Conservation (phyloP, 495 filamentous ascomycete species). For the Lasiosphaeris hirsuta region DNA sequence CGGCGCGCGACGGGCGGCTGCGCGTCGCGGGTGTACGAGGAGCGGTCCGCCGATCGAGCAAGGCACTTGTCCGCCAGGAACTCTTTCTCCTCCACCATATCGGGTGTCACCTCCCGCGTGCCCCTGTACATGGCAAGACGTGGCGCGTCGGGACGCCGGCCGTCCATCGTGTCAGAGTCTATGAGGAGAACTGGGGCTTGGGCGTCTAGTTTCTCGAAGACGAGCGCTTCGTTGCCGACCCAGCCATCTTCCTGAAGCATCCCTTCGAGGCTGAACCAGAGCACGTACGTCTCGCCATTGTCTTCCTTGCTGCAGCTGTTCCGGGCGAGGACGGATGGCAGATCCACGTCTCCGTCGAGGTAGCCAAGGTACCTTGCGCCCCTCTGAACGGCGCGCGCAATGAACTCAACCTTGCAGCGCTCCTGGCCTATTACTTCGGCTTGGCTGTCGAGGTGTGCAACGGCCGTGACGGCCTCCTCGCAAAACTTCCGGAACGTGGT, state of each 20-base stretch:
- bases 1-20: slow-evolving; percentile 22
- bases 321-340: not conserved
- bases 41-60: slow-evolving; percentile 7
- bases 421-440: not conserved
- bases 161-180: slow-evolving; percentile 30
- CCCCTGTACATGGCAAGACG: slow-evolving; percentile 20
- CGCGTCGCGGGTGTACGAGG: slow-evolving; percentile 8
- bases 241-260: slow-evolving; percentile 11
- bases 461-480: no score
- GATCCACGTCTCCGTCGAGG: not conserved
- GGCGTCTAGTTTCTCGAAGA: slow-evolving; percentile 19
- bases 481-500: no score
- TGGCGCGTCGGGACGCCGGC: not conserved
- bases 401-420: not conserved
- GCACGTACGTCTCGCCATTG: not conserved
- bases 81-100: slow-evolving; percentile 22
- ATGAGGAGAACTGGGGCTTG: slow-evolving; percentile 15
- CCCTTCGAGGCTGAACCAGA: not conserved
- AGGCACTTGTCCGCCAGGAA: slow-evolving; percentile 24
- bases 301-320: not conserved
- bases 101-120: slow-evolving; percentile 3
- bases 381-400: not conserved
- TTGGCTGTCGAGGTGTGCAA: no score
- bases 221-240: slow-evolving; percentile 17
- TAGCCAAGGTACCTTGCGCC: not conserved